A percentile compares a stretch with the other conserved stretches of the same genome.
phyloP scores from a whole-genome alignment of 305 asterid genomes.

The Fraxinus greggii region DNA sequence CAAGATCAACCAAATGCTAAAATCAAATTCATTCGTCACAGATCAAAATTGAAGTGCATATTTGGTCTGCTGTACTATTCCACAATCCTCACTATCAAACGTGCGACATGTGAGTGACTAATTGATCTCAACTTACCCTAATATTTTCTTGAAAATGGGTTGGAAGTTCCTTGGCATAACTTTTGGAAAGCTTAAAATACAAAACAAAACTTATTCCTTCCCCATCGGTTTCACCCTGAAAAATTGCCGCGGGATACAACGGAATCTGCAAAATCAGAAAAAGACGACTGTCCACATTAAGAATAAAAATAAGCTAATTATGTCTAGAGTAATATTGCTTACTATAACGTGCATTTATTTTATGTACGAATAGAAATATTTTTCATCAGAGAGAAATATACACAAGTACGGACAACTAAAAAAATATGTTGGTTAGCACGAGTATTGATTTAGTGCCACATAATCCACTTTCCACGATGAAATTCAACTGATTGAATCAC shows the following conservation, averaged over 20 bases:
- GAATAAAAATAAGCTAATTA: neutral
- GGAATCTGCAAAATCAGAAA: slow-evolving; percentile 39
- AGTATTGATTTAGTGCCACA: neutral
- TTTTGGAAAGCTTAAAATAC: slow-evolving; percentile 44
- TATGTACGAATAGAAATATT: neutral
- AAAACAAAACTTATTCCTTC: slow-evolving; percentile 57
- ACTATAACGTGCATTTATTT: neutral
- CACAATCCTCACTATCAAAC: neutral
- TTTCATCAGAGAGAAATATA: neutral
- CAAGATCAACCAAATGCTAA: neutral
- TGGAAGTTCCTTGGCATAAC: slow-evolving; percentile 42
- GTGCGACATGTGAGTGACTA: neutral
- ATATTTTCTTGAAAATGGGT: slow-evolving; percentile 47
- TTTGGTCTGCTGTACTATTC: neutral
- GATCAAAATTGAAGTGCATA: neutral
- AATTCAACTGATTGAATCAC: neutral
- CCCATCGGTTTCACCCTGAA: slow-evolving; percentile 55
- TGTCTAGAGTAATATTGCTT: neutral
- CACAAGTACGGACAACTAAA: neutral
- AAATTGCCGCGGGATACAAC: slow-evolving; percentile 50
- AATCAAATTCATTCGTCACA: neutral
- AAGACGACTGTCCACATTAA: neutral
- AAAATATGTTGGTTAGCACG: neutral
- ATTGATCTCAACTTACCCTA: slow-evolving; percentile 28
- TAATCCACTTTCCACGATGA: neutral